Conservation (phyloP, 352 stramenopile genomes). For the Globisporangium spinosum region DNA sequence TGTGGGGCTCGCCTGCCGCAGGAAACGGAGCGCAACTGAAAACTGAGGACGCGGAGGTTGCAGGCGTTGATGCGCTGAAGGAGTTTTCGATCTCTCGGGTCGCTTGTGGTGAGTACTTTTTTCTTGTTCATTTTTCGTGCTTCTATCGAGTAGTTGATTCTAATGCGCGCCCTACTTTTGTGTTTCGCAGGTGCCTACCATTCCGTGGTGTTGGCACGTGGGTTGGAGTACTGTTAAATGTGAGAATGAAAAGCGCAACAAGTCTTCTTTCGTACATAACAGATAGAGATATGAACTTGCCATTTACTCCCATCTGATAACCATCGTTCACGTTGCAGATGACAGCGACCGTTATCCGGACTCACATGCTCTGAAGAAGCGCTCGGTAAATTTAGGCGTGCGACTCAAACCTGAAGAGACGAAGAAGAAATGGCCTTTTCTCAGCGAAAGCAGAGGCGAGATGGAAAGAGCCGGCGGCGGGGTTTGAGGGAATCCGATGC, state of each 20-base stretch:
- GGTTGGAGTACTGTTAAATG: constrained; percentile 43
- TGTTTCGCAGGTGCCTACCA: constrained; percentile 53
- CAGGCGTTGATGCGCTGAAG: constrained; percentile 31
- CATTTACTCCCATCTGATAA: background rate
- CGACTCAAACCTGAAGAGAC: constrained; percentile 1
- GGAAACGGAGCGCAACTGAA: constrained; percentile 61
- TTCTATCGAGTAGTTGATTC: background rate
- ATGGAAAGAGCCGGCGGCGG: background rate
- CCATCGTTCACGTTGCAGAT: background rate
- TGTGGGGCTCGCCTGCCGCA: constrained; percentile 69
- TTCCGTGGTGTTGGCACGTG: constrained; percentile 49
- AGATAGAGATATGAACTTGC: constrained; percentile 13
- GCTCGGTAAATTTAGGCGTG: constrained; percentile 16
- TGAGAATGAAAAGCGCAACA: background rate
- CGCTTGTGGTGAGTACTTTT: constrained; percentile 46
- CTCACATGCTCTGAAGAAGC: background rate
- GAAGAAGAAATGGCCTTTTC: constrained; percentile 5
- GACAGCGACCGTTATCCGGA: background rate
- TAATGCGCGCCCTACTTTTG: background rate
- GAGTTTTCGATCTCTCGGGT: constrained; percentile 57
- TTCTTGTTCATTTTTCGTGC: background rate
- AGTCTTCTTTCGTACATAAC: background rate
- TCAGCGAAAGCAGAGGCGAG: background rate
- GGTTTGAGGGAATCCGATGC: background rate
- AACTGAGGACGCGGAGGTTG: constrained; percentile 46